Base-by-base conservation (phyloP, 768 basidiomycete species). In the Clitopilus passeckerianus region DNA sequence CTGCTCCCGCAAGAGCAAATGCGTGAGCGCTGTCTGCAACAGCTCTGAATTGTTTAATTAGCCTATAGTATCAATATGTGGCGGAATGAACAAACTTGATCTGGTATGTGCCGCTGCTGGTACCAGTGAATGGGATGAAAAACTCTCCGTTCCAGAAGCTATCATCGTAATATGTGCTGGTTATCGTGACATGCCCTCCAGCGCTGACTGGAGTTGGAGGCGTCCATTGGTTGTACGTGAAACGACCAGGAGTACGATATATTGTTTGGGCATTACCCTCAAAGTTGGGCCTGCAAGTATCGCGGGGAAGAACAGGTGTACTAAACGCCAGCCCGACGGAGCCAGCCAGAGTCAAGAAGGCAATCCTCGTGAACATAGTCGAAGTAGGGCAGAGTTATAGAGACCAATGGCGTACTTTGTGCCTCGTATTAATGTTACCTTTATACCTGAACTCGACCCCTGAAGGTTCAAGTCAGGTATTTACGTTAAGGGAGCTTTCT, bases 201-300 rank as follows among this genome's bases (percentile, higher is more conserved):
- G 35, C 55, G 12, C 54, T 54, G n/a, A 56, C 27, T 30, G 27
- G 27, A 30, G 27, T 53, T 27, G 37, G 27, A 23, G 59, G 55
- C 3, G 33, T 50, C 59, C 59, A 60, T 37, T 60, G 54, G 20
- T 46, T 52, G 18, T 23, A n/a, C 23, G 15, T 16, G 15, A 16
- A 16, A 16, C 22, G 23, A 14, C 8, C 22, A 14, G 56, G 56
- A 23, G 34, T 8, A 6, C 56, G 27, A 54, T 46, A 60, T 14
- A 60, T 57, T 1, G 59, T 60, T 9, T 56, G 34, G 9, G 59
- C 41, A 10, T 53, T 30, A 16, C 59, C 59, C 14, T 60, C 54
- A 43, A 60, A 60, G 55, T 60, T 60, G 27, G 59, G 59, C 59
- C 35, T 60, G 55, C 59, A 60, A 5, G 55, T 44, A 23, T 23